Evolutionary conservation across 176 grass and related monocot genomes (phyloP), one percentile per base, ranked within the genome.

Genomic region (Olyra latifolia): DNA sequence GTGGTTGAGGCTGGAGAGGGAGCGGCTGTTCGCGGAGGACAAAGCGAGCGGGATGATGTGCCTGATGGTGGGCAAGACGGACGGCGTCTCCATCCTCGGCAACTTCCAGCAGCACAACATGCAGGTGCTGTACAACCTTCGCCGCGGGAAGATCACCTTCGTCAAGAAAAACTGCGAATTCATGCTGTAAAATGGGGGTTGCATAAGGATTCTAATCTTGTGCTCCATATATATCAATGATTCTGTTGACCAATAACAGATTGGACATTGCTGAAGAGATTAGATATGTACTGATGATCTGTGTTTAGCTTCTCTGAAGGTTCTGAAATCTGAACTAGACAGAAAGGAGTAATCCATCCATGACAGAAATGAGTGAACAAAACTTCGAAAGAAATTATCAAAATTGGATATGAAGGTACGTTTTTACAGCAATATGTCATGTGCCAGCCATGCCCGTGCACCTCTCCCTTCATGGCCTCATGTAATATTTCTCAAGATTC

Each of bases 91-190:
- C 28, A 85, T 93, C 53, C 82, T 93, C 17, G 91, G 91, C 2
- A 93, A 90, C 82, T 88, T 76, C 85, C 88, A 90, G 80, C 91
- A 90, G 66, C 91, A 93, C 80, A 80, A 89, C 69, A 89, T 82
- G 73, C 73, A 83, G 27, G 90, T 86, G 24, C 62, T 86, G 53
- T 86, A 79, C 74, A 88, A 89, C 83, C 62, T 86, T 11, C 82
- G 83, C 49, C 76, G 81, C 10, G 46, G 48, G 38, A 88, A 15
- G 84, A 75, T 91, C 86, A 87, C 89, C 22, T 91, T 91, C 77
- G 64, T 67, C 71, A 72, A 84, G 63, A 39, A 47, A 66, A 30
- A 1, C 82, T 91, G 89, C 54, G 80, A 80, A 2, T 40, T 71
- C 13, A 3, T 7, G 53, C 30, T n/a, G 5, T 88, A 49, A 65